Percentiles rank a stretch among this genome's conserved stretches.
Evolutionary conservation across 257 asterid species (phyloP).

Genomic region (Leptodermis oblonga): DNA sequence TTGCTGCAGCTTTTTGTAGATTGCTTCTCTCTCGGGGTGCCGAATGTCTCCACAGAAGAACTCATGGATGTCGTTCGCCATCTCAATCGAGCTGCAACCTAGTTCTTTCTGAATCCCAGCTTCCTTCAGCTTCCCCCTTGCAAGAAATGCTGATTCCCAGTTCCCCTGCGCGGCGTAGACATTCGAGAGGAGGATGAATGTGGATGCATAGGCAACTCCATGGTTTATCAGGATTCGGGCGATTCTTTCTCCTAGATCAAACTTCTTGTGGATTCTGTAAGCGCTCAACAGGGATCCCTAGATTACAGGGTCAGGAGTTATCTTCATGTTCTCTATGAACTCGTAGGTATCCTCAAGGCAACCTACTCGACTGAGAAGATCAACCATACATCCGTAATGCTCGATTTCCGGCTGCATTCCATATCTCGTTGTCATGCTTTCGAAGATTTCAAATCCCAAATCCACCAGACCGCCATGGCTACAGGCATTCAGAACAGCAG

Average conservation of each 20-base stretch:
- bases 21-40: conserved; percentile 48
- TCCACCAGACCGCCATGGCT: conserved; percentile 51
- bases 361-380: conserved; percentile 58
- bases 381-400: conserved; percentile 59
- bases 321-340: conserved; percentile 27
- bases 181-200: conserved; percentile 34
- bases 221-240: conserved; percentile 25
- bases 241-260: conserved; percentile 36
- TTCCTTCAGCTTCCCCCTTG: conserved; percentile 36
- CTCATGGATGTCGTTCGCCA: conserved; percentile 38
- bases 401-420: conserved; percentile 38
- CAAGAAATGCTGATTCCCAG: conserved; percentile 40
- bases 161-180: conserved; percentile 39
- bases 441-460: conserved; percentile 34
- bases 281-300: conserved; percentile 51
- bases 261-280: conserved; percentile 40
- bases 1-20: conserved; percentile 37
- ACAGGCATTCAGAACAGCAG: conserved; percentile 49
- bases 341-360: conserved; percentile 43
- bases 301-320: conserved; percentile 37
- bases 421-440: conserved; percentile 30
- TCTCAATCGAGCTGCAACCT: conserved; percentile 51
- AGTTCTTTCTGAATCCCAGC: conserved; percentile 43
- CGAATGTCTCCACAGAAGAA: conserved; percentile 48
- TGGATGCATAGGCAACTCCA: conserved; percentile 31